Percentiles rank a stretch among this genome's conserved stretches.
Conservation (phyloP, 169 alveolate species). For the Plasmodium chabaudi region DNA sequence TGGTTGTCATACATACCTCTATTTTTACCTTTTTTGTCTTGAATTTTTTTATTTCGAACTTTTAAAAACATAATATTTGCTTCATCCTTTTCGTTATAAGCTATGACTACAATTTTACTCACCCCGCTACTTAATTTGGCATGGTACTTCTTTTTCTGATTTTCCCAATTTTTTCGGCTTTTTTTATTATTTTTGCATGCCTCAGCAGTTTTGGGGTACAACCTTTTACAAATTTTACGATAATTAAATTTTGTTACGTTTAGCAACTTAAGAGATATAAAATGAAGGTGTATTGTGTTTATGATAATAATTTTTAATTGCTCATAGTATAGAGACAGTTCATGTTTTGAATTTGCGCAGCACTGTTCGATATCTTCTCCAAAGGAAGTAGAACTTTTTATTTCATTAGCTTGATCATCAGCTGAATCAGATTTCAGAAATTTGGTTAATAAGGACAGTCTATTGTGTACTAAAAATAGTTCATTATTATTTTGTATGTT, state of each 20-base stretch:
- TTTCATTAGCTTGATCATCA: too few relatives aligned
- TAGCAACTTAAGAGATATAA: conserved; percentile 22
- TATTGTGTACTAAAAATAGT: too few relatives aligned
- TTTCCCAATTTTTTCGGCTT: too few relatives aligned
- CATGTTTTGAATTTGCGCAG: background rate
- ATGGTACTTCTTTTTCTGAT: too few relatives aligned
- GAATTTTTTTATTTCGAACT: background rate
- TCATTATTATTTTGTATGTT: too few relatives aligned
- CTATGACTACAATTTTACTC: background rate
- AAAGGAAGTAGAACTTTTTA: too few relatives aligned
- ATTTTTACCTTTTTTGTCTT: background rate
- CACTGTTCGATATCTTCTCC: too few relatives aligned
- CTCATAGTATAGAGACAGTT: background rate
- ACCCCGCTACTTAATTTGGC: background rate
- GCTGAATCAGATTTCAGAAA: too few relatives aligned
- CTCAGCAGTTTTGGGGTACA: background rate
- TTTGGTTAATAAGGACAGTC: too few relatives aligned
- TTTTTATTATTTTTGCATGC: too few relatives aligned
- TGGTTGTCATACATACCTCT: background rate
- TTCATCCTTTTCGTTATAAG: background rate
- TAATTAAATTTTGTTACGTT: conserved; percentile 28
- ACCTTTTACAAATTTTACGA: conserved; percentile 7
- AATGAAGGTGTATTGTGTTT: background rate
- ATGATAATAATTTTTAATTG: conserved; percentile 5
- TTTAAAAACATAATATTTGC: conserved; percentile 16